phyloP scores from a whole-genome alignment of 2,329 filamentous ascomycete species.

The Coniochaeta ligniaria region DNA sequence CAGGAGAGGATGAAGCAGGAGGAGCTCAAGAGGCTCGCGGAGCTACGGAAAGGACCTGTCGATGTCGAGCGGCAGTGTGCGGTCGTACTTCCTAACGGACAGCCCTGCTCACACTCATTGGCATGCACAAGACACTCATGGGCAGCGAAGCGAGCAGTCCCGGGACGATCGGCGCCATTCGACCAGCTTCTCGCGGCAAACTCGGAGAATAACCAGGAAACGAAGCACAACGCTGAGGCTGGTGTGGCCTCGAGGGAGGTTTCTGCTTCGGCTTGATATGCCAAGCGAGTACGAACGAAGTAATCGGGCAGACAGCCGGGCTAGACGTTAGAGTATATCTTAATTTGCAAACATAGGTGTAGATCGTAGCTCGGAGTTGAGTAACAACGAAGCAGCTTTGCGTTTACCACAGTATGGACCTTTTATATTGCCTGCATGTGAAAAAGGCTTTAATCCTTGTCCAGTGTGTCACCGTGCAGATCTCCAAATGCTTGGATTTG shows the following conservation, averaged over 20 bases:
- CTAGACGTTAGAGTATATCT: neutral
- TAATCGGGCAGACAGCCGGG: neutral
- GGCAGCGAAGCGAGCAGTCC: constrained; percentile 85
- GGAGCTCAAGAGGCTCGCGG: constrained; percentile 37
- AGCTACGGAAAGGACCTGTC: constrained; percentile 3
- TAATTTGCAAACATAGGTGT: neutral
- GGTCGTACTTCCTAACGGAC: constrained; percentile 77
- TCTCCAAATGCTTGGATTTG: neutral
- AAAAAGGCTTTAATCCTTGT: neutral
- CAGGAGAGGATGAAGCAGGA: constrained; percentile 43
- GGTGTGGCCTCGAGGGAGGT: neutral
- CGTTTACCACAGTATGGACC: too few relatives aligned
- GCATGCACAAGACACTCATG: constrained; percentile 87
- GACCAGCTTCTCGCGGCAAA: constrained; percentile 85
- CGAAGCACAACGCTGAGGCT: constrained; percentile 62
- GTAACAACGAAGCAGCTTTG: neutral
- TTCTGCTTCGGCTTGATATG: neutral
- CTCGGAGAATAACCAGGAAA: constrained; percentile 94
- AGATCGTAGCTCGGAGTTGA: neutral
- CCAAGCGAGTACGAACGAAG: neutral
- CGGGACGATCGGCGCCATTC: constrained; percentile 80
- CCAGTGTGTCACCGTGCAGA: neutral
- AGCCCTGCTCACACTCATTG: constrained; percentile 48
- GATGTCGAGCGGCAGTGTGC: constrained; percentile 46
- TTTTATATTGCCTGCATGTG: neutral